These are phyloP conservation scores for Fusarium sublunatum DNA, from an alignment of 2,329 filamentous ascomycete genomes.

Conservation along the genomic window DNA sequence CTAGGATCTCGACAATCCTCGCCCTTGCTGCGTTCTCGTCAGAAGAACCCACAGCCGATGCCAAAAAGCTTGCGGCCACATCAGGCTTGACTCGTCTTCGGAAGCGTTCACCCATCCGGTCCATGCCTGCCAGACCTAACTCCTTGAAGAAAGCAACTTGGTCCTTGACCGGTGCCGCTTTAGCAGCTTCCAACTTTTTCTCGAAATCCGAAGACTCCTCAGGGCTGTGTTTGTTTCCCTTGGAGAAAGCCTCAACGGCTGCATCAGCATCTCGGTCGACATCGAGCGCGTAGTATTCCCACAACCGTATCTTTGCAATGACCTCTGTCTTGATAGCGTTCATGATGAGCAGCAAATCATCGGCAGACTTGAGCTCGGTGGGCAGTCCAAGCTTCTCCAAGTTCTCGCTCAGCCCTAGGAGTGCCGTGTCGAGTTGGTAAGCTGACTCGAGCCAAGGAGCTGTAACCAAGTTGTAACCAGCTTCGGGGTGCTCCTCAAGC, in stretches of 20 bases:
- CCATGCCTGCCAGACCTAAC: slow-evolving; percentile 75
- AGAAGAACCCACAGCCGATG: slow-evolving; percentile 67
- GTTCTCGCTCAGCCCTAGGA: slow-evolving; percentile 80
- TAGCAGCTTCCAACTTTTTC: slow-evolving; percentile 60
- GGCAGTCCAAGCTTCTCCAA: slow-evolving; percentile 79
- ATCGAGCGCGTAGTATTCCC: slow-evolving; percentile 93
- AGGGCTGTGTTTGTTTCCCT: slow-evolving; percentile 66
- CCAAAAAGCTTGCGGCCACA: slow-evolving; percentile 69
- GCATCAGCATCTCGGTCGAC: slow-evolving; percentile 77
- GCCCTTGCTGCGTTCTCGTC: slow-evolving; percentile 65
- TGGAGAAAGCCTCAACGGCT: slow-evolving; percentile 77
- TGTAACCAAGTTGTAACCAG: slow-evolving; percentile 92
- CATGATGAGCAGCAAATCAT: slow-evolving; percentile 85
- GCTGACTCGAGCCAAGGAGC: slow-evolving; percentile 81
- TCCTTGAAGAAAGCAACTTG: slow-evolving; percentile 73
- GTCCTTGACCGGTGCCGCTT: slow-evolving; percentile 57
- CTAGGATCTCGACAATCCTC: slow-evolving; percentile 73
- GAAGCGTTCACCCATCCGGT: slow-evolving; percentile 83
- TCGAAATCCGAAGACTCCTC: slow-evolving; percentile 54
- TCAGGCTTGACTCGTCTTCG: slow-evolving; percentile 76
- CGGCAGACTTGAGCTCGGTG: slow-evolving; percentile 73
- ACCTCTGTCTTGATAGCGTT: slow-evolving; percentile 84
- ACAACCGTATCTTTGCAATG: slow-evolving; percentile 80
- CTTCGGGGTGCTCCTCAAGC: slow-evolving; percentile 93
- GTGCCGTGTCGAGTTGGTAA: slow-evolving; percentile 68